Percentiles rank a stretch among this genome's conserved stretches.
These are phyloP conservation scores for Phaeosphaeria sp. DNA, from an alignment of 2,329 filamentous ascomycete genomes.

Conservation along the genomic window DNA sequence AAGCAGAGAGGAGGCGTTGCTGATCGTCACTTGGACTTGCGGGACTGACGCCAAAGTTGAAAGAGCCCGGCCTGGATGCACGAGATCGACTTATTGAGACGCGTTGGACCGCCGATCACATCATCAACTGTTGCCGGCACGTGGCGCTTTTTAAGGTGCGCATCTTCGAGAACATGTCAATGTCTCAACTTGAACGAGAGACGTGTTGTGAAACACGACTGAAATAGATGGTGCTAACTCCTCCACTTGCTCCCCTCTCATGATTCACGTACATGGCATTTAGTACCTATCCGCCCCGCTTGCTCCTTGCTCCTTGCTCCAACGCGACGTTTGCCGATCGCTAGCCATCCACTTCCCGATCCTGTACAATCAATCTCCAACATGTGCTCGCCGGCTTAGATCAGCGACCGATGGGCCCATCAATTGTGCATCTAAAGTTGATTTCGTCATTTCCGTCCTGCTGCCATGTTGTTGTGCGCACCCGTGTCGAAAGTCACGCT, in stretches of 20 bases:
- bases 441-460: not conserved
- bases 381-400: constrained; percentile 4
- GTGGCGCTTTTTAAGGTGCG: not conserved
- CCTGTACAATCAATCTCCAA: constrained; percentile 2
- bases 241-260: not conserved
- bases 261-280: constrained; percentile 4
- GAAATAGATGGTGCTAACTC: not conserved
- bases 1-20: constrained; percentile 17
- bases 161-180: constrained; percentile 5
- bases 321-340: constrained; percentile 5
- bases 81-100: constrained; percentile 13
- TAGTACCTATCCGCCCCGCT: constrained; percentile 6
- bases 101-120: constrained; percentile 6
- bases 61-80: not conserved
- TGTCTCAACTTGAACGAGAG: constrained; percentile 9
- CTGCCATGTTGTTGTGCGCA: constrained; percentile 1
- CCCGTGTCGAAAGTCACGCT: constrained; percentile 7
- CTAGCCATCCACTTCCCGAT: not conserved
- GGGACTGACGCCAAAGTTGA: constrained; percentile 15
- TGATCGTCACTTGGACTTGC: constrained; percentile 17
- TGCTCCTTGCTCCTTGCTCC: no score
- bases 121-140: not conserved
- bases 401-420: not conserved
- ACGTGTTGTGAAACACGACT: not conserved
- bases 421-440: not conserved